Evolutionary conservation across 2,329 filamentous ascomycete genomes (phyloP), one percentile per base, ranked within the genome.

Genomic region (Neofusicoccum sp.): DNA sequence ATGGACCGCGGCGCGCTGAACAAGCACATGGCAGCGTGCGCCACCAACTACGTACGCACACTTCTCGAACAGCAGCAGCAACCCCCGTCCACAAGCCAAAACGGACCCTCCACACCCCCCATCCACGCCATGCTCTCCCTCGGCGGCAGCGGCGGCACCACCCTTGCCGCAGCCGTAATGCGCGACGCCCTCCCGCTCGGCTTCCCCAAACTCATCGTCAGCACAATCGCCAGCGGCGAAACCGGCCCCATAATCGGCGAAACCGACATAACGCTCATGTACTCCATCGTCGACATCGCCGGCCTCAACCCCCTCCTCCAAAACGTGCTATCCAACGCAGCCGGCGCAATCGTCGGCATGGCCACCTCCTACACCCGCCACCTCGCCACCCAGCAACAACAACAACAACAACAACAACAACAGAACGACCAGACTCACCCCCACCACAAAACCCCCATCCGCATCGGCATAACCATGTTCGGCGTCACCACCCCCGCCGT

Each of bases 381-480:
- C 62, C 3, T 5, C 22, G 7, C 9, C 11, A 29, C 3, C 29
- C 28, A 8, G 12, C 39, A 28, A 6, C 34, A 6, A 52, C 69
- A 4, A 9, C 37, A 39, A 2, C 36, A 12, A 22, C 50, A 54
- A 14, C 22, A 14, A 39, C 2, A 14, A 45, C 3, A 6, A 49
- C 34, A 36, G 3, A 36, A 49, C 12, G 50, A 60, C 16, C 45
- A 62, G 8, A 14, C 12, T 6, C 50, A 48, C 62, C 1, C 64
- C 36, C 39, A 48, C 54, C 47, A n/a, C 56, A 66, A 7, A 81
- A 80, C 67, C 29, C 41, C 54, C 54, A 83, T 80, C 62, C 77
- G 82, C 0, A 78, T 91, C 6, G 89, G 83, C 0, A 83, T 91
- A 29, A 90, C 88, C 2, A 91, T 91, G 89, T 91, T 91, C 69